A percentile compares a stretch with the other conserved stretches of the same genome.
Evolutionary conservation across 2,329 filamentous ascomycete species (phyloP).

Genomic region (Aspergillus eucalypticola): DNA sequence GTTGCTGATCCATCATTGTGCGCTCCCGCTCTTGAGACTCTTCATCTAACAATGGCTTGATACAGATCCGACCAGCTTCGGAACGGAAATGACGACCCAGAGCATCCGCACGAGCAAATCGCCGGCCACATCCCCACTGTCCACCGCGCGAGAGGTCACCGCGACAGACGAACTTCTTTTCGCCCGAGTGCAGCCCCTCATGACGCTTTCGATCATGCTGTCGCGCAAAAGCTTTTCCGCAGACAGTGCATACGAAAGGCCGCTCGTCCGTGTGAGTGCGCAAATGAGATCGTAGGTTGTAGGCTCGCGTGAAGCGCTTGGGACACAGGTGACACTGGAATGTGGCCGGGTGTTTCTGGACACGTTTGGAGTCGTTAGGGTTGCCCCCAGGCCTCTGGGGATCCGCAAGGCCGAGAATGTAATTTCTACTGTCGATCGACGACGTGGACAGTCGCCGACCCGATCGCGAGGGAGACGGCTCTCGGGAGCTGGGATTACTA

Average conservation of each 20-base stretch:
- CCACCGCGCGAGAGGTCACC: constrained; percentile 81
- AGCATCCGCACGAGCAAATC: constrained; percentile 93
- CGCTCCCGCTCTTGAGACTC: constrained; percentile 82
- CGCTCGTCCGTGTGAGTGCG: constrained; percentile 96
- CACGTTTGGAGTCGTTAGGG: constrained; percentile 68
- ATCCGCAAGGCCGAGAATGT: constrained; percentile 89
- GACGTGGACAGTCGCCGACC: constrained; percentile 48
- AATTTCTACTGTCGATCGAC: constrained; percentile 62
- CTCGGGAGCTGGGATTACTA: constrained; percentile 47
- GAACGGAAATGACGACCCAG: constrained; percentile 92
- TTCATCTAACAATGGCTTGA: constrained; percentile 95
- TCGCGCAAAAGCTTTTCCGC: constrained; percentile 93
- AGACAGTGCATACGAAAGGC: constrained; percentile 95
- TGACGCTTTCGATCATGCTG: constrained; percentile 98
- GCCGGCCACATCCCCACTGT: constrained; percentile 88
- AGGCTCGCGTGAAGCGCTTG: constrained; percentile 93
- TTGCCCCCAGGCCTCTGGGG: constrained; percentile 73
- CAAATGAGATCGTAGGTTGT: constrained; percentile 92
- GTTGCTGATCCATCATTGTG: constrained; percentile 70
- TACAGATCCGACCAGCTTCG: constrained; percentile 92
- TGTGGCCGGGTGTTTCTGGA: constrained; percentile 95
- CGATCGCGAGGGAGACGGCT: constrained; percentile 46
- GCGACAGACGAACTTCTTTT: constrained; percentile 98
- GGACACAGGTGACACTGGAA: constrained; percentile 94
- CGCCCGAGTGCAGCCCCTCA: constrained; percentile 91